Conservation (phyloP, 108 stramenopile species). For the Thalassiosira profunda region DNA sequence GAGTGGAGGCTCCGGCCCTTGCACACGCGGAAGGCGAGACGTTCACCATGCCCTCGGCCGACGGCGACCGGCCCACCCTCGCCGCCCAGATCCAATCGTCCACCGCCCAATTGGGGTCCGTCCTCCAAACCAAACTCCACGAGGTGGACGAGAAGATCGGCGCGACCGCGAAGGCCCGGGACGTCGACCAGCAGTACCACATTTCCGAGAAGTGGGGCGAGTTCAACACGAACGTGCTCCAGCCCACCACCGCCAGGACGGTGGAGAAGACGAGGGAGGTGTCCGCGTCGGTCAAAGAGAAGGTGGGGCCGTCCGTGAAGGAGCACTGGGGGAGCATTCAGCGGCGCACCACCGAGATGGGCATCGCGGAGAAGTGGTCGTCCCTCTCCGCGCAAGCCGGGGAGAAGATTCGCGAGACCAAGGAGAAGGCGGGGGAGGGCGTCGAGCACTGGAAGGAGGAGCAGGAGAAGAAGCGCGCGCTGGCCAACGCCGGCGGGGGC, state of each 20-base stretch:
- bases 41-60: conserved; percentile 1
- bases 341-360: not conserved
- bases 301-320: no score
- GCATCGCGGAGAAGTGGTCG: conserved; percentile 1
- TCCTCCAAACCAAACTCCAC: conserved; percentile 12
- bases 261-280: conserved; percentile 6
- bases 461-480: conserved; percentile 16
- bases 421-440: no score
- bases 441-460: conserved; percentile 27
- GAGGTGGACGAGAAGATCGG: conserved; percentile 12
- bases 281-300: no score
- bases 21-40: conserved; percentile 9
- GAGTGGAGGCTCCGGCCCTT: not conserved
- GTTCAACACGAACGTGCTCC: not conserved
- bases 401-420: not conserved
- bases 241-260: conserved; percentile 8
- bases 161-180: not conserved
- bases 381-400: conserved; percentile 4
- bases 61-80: no score
- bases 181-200: conserved; percentile 4
- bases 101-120: not conserved
- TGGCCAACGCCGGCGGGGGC: no score
- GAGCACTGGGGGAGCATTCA: conserved; percentile 14
- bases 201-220: not conserved
- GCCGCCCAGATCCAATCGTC: not conserved